Evolutionary conservation across 2,329 filamentous ascomycete genomes (phyloP).

Genomic region (Neophaeococcomyces mojaviensis): DNA sequence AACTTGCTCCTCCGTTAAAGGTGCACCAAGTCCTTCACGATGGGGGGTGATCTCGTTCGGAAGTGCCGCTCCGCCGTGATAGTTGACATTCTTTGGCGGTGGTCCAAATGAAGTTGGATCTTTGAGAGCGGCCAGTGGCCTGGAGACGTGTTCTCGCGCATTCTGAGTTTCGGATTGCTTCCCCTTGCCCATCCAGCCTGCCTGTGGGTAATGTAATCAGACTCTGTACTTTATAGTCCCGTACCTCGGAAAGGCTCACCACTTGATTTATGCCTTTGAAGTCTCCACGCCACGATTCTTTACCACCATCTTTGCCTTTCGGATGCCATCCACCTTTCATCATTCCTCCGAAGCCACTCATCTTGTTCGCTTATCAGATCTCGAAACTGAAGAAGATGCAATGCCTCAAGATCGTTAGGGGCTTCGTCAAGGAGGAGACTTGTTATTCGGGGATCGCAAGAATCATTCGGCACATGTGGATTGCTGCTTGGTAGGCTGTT

Average conservation of each 20-base stretch:
- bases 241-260: conserved; percentile 31
- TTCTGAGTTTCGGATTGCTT: conserved; percentile 34
- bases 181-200: conserved; percentile 52
- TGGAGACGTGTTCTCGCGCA: conserved; percentile 44
- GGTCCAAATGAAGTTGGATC: conserved; percentile 74
- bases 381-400: background rate
- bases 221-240: conserved; percentile 12
- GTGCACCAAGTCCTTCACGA: conserved; percentile 36
- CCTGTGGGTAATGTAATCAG: conserved; percentile 33
- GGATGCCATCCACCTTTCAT: conserved; percentile 50
- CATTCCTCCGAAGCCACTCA: conserved; percentile 42
- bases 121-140: conserved; percentile 62
- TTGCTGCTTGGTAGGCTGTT: too few species aligned
- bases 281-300: conserved; percentile 48
- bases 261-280: conserved; percentile 52
- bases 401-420: background rate
- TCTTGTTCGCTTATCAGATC: conserved; percentile 23
- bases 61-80: conserved; percentile 39
- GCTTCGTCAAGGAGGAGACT: too few species aligned
- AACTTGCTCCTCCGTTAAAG: conserved; percentile 34
- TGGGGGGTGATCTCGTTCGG: conserved; percentile 40
- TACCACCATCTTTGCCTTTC: conserved; percentile 44
- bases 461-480: too few species aligned
- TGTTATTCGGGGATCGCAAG: too few species aligned
- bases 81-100: conserved; percentile 61